These are phyloP conservation scores for Pezicula carpinea DNA, from an alignment of 2,329 filamentous ascomycete species.

Conservation along the genomic window DNA sequence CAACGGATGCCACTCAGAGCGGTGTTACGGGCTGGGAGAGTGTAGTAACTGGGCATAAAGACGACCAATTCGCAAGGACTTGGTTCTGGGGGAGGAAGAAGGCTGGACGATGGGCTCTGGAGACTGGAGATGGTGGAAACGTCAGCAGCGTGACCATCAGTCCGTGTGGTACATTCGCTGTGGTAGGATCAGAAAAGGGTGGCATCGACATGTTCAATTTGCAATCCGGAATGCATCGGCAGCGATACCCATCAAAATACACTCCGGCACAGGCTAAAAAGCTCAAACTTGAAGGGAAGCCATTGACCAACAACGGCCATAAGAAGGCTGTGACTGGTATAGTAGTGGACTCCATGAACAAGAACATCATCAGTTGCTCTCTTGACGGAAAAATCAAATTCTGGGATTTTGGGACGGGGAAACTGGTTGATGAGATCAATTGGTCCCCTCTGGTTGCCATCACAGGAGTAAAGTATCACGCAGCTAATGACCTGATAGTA, in stretches of 20 bases:
- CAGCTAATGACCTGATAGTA: slow-evolving; percentile 78
- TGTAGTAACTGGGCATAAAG: slow-evolving; percentile 85
- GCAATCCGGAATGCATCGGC: slow-evolving; percentile 84
- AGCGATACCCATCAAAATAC: slow-evolving; percentile 77
- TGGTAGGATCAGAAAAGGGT: slow-evolving; percentile 80
- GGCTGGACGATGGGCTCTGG: slow-evolving; percentile 88
- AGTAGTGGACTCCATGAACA: slow-evolving; percentile 84
- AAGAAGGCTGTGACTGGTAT: slow-evolving; percentile 79
- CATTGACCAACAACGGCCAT: slow-evolving; percentile 42
- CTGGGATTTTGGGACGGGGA: slow-evolving; percentile 89
- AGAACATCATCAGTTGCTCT: slow-evolving; percentile 77
- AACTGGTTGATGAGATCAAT: slow-evolving; percentile 73
- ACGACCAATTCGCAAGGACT: slow-evolving; percentile 79
- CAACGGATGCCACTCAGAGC: slow-evolving; percentile 65
- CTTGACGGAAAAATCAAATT: slow-evolving; percentile 94
- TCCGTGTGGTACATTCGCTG: slow-evolving; percentile 86
- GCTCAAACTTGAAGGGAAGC: slow-evolving; percentile 48
- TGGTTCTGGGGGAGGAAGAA: slow-evolving; percentile 98
- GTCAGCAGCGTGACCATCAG: slow-evolving; percentile 86
- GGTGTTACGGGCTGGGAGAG: slow-evolving; percentile 94
- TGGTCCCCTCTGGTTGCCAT: slow-evolving; percentile 77
- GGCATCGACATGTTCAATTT: slow-evolving; percentile 94
- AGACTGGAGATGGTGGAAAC: slow-evolving; percentile 76
- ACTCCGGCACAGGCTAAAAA: slow-evolving; percentile 76
- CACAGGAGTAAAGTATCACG: slow-evolving; percentile 74